phyloP scores from a whole-genome alignment of 2,329 filamentous ascomycete species.

The Myriangium duriaei region DNA sequence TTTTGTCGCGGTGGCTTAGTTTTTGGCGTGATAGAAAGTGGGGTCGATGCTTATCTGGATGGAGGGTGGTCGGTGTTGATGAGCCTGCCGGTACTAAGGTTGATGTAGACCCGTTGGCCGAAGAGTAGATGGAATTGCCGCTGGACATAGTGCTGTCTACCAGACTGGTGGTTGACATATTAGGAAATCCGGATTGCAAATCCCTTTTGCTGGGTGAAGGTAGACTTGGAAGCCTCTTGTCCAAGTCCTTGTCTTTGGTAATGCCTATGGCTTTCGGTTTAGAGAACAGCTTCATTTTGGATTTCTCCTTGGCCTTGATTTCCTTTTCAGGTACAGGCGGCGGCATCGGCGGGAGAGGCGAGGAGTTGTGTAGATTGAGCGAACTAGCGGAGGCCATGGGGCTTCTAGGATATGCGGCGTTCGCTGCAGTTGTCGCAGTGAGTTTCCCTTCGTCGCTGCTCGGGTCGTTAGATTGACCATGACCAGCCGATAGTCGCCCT shows the following conservation, averaged over 20 bases:
- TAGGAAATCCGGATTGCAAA: slow-evolving; percentile 49
- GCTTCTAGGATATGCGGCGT: slow-evolving; percentile 59
- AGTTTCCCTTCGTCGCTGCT: slow-evolving; percentile 44
- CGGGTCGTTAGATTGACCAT: slow-evolving; percentile 47
- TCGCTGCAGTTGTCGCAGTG: slow-evolving; percentile 59
- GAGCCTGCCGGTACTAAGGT: slow-evolving; percentile 53
- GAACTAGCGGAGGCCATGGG: slow-evolving; percentile 30
- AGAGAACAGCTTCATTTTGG: slow-evolving; percentile 72
- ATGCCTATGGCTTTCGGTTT: slow-evolving; percentile 63
- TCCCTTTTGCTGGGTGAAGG: slow-evolving; percentile 56
- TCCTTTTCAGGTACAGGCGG: slow-evolving; percentile 25
- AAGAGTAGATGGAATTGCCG: slow-evolving; percentile 54
- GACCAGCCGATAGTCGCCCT: slow-evolving; percentile 15
- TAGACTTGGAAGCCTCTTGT: slow-evolving; percentile 49
- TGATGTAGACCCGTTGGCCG: slow-evolving; percentile 64
- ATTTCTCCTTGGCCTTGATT: slow-evolving; percentile 54
- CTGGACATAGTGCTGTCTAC: slow-evolving; percentile 44
- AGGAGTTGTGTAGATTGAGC: slow-evolving; percentile 11
- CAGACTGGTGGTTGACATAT: slow-evolving; percentile 57
- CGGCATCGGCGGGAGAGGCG: slow-evolving; percentile 22
- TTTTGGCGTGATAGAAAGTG: slow-evolving; percentile 71
- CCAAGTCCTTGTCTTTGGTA: slow-evolving; percentile 52
- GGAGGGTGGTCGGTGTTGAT: slow-evolving; percentile 16
- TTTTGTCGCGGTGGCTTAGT: slow-evolving; percentile 54
- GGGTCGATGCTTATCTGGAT: slow-evolving; percentile 61